These are phyloP conservation scores for Microbotryum saponariae DNA, from an alignment of 1,284 basidiomycete species.

Conservation along the genomic window DNA sequence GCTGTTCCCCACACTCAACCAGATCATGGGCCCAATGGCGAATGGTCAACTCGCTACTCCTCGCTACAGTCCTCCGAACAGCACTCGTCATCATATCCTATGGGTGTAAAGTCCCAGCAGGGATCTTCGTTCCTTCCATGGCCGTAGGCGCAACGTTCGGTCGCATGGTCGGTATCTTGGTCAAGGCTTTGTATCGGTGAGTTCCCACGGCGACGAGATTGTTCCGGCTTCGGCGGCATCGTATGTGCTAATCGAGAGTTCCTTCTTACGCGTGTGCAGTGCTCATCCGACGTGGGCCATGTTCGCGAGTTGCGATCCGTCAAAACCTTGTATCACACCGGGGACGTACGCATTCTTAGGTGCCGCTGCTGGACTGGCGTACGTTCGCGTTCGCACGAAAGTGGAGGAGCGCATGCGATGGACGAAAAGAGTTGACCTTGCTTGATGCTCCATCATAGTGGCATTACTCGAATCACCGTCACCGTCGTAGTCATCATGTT, in stretches of 20 bases:
- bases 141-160: constrained; percentile 94
- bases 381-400: constrained; percentile 31
- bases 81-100: constrained; percentile 86
- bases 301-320: constrained; percentile 82
- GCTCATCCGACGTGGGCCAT: constrained; percentile 73
- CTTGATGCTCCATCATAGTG: constrained; percentile 49
- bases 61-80: constrained; percentile 83
- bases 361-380: constrained; percentile 88
- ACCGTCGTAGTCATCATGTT: constrained; percentile 99
- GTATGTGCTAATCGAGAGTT: neutral
- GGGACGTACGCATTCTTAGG: constrained; percentile 95
- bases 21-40: constrained; percentile 87
- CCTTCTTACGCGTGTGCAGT: constrained; percentile 44
- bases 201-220: constrained; percentile 30
- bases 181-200: constrained; percentile 82
- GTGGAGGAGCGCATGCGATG: neutral
- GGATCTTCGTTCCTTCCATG: constrained; percentile 97
- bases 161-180: constrained; percentile 87
- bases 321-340: constrained; percentile 93
- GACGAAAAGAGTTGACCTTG: constrained; percentile 6
- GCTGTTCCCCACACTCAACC: neutral
- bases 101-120: constrained; percentile 92
- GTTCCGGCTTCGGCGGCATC: neutral
- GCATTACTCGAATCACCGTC: constrained; percentile 93
- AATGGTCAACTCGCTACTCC: constrained; percentile 82